Evolutionary conservation across 1,284 basidiomycete genomes (phyloP).

Genomic region (Leccinum solheimii): DNA sequence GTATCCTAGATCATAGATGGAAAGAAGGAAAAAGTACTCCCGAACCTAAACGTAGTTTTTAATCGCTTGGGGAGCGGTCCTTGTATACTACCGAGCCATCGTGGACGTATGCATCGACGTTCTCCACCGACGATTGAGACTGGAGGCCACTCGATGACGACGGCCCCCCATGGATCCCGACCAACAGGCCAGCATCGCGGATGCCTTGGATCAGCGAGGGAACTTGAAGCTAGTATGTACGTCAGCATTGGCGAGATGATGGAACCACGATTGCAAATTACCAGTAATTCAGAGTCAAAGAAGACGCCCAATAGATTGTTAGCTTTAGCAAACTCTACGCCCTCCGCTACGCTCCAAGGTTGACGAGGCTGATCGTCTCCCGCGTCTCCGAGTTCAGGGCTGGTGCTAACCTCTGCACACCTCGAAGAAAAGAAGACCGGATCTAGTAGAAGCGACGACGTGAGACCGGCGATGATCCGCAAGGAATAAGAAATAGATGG

Average conservation of each 20-base stretch:
- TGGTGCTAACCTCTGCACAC: slow-evolving; percentile 66
- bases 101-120: slow-evolving; percentile 65
- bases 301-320: slow-evolving; percentile 96
- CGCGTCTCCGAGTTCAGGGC: slow-evolving; percentile 50
- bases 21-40: slow-evolving; percentile 4
- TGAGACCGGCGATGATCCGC: slow-evolving; percentile 20
- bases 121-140: slow-evolving; percentile 47
- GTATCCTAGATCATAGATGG: slow-evolving; percentile 28
- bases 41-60: slow-evolving; percentile 36
- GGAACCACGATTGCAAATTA: slow-evolving; percentile 38
- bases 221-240: slow-evolving; percentile 55
- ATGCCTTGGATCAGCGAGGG: slow-evolving; percentile 85
- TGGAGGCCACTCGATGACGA: slow-evolving; percentile 43
- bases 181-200: slow-evolving; percentile 84
- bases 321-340: slow-evolving; percentile 90
- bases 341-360: slow-evolving; percentile 74
- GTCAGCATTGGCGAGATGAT: neutral
- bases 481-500: slow-evolving; percentile 13
- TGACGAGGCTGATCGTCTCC: slow-evolving; percentile 43
- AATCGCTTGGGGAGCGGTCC: slow-evolving; percentile 55
- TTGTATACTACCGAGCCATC: slow-evolving; percentile 65
- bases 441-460: slow-evolving; percentile 50
- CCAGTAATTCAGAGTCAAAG: slow-evolving; percentile 86
- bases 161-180: slow-evolving; percentile 73
- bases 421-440: slow-evolving; percentile 93